A percentile compares a stretch with the other conserved stretches of the same genome.
Conservation (phyloP, 75 land plant genomes). For the Pseudotsuga menziesii region DNA sequence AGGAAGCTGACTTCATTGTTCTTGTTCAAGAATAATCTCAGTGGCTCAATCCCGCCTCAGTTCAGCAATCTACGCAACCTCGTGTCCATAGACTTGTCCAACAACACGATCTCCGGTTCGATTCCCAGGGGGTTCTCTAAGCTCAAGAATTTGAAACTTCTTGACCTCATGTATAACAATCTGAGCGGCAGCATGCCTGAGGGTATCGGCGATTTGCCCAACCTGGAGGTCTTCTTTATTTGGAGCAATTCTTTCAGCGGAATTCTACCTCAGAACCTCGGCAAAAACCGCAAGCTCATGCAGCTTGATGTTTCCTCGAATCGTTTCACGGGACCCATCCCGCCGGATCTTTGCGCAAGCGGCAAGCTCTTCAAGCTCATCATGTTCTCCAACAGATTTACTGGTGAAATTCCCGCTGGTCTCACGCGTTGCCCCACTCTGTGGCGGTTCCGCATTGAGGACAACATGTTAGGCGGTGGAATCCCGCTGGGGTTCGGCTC, state of each 20-base stretch:
- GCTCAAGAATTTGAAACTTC: constrained; percentile 25
- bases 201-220: constrained; percentile 52
- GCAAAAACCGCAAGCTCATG: constrained; percentile 32
- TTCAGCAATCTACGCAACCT: constrained; percentile 26
- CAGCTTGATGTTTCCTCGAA: constrained; percentile 65
- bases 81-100: constrained; percentile 47
- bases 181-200: constrained; percentile 60
- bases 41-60: constrained; percentile 51
- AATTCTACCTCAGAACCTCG: constrained; percentile 47
- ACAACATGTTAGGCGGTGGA: constrained; percentile 57
- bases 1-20: constrained; percentile 38
- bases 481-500: constrained; percentile 70
- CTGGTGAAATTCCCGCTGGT: constrained; percentile 31
- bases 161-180: constrained; percentile 57
- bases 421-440: constrained; percentile 48
- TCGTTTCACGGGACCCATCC: constrained; percentile 61
- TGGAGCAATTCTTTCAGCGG: constrained; percentile 80
- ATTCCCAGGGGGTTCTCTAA: constrained; percentile 41
- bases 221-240: constrained; percentile 40
- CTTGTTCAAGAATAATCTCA: constrained; percentile 58
- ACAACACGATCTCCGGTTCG: constrained; percentile 44
- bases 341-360: constrained; percentile 46
- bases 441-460: constrained; percentile 44
- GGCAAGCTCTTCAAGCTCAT: constrained; percentile 47
- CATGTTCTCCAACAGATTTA: constrained; percentile 52